phyloP scores from a whole-genome alignment of 2,329 filamentous ascomycete genomes.

The Zymoseptoria brevis region DNA sequence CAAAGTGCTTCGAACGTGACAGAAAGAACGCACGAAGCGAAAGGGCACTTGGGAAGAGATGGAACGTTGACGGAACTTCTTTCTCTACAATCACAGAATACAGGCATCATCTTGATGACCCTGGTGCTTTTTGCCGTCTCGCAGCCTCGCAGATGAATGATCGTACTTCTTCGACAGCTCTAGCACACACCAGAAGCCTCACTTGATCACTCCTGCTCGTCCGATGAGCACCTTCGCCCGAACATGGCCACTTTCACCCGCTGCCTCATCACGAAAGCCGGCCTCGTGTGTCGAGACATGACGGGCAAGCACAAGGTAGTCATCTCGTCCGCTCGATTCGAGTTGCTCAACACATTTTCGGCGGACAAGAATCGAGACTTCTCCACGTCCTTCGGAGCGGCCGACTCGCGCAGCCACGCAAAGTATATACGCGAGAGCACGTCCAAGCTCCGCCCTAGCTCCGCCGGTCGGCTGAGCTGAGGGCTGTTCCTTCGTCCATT shows the following conservation, averaged over 20 bases:
- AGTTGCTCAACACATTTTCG: background rate
- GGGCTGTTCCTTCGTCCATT: background rate
- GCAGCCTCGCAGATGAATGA: too few species aligned
- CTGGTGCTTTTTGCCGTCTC: too few species aligned
- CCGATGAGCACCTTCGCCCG: background rate
- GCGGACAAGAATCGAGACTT: background rate
- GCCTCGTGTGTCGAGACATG: too few species aligned
- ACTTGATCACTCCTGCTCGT: background rate
- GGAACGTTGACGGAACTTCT: too few species aligned
- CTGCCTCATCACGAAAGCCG: background rate
- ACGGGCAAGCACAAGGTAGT: too few species aligned
- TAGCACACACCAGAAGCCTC: background rate
- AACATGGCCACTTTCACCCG: background rate
- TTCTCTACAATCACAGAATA: too few species aligned
- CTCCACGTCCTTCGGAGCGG: background rate
- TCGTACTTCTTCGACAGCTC: background rate
- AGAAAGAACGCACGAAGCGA: background rate
- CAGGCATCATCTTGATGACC: too few species aligned
- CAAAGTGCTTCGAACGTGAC: background rate
- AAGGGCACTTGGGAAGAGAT: too few species aligned
- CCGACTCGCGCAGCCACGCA: background rate
- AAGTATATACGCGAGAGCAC: background rate
- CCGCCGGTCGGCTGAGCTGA: background rate
- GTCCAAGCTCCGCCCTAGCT: background rate
- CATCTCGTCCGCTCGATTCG: background rate